A percentile compares a stretch with the other conserved stretches of the same genome.
phyloP scores from a whole-genome alignment of 2,329 filamentous ascomycete genomes.

The Microsporum audouinii region DNA sequence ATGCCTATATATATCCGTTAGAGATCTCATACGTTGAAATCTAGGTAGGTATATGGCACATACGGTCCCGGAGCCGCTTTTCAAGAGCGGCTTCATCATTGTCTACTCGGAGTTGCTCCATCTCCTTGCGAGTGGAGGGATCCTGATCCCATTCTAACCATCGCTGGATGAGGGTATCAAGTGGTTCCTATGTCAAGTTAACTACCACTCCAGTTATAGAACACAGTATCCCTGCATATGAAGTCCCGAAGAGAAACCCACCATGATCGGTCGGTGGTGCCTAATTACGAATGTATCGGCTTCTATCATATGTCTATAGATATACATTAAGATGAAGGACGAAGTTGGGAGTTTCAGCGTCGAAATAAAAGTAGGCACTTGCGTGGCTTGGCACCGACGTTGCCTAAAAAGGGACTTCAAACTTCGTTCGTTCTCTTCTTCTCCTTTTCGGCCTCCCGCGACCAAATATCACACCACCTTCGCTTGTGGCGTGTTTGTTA shows the following conservation, averaged over 20 bases:
- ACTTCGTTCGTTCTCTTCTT: background rate
- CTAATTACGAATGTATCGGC: background rate
- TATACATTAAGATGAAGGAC: background rate
- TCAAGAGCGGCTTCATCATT: slow-evolving; percentile 41
- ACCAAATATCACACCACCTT: background rate
- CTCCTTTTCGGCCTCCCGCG: background rate
- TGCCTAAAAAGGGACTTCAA: background rate
- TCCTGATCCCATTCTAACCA: slow-evolving; percentile 52
- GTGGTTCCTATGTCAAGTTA: slow-evolving; percentile 20
- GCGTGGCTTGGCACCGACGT: background rate
- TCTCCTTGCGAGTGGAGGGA: slow-evolving; percentile 42
- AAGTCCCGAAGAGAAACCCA: background rate
- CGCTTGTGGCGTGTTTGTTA: background rate
- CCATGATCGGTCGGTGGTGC: background rate
- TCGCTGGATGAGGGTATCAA: slow-evolving; percentile 37
- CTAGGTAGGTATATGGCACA: slow-evolving; percentile 8
- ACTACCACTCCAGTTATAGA: background rate
- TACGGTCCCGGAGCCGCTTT: slow-evolving; percentile 41
- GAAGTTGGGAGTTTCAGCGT: background rate
- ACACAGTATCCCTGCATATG: background rate
- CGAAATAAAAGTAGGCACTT: background rate
- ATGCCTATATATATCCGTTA: slow-evolving; percentile 31
- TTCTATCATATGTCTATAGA: background rate
- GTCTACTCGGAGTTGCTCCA: slow-evolving; percentile 39
- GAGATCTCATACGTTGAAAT: background rate